Percentiles rank a stretch among this genome's conserved stretches.
phyloP scores from a whole-genome alignment of 805 yeast genomes.

The Wickerhamomyces mucosus region DNA sequence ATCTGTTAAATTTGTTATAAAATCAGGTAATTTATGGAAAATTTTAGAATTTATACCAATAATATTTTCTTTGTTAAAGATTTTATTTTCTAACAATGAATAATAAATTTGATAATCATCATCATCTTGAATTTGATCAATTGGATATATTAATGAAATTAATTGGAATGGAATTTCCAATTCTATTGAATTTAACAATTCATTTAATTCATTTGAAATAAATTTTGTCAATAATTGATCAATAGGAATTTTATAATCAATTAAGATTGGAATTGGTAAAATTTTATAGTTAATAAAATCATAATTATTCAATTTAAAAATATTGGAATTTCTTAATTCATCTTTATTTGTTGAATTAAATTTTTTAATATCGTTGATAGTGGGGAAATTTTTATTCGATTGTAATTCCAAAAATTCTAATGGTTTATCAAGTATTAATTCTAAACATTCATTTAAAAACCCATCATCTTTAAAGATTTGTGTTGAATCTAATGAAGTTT shows the following conservation, averaged over 20 bases:
- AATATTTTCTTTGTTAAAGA: conserved; percentile 38
- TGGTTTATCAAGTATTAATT: conserved; percentile 34
- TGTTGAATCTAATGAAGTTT: conserved; percentile 7
- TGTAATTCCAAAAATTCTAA: conserved; percentile 21
- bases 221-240: conserved; percentile 28
- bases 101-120: conserved; percentile 55
- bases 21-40: conserved; percentile 46
- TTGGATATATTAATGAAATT: conserved; percentile 63
- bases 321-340: conserved; percentile 11
- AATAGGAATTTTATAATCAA: conserved; percentile 22
- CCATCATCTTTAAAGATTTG: conserved; percentile 29
- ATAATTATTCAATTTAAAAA: conserved; percentile 47
- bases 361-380: no score
- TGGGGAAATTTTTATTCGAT: conserved; percentile 17
- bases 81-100: conserved; percentile 53
- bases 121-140: conserved; percentile 38
- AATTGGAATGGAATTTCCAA: conserved; percentile 52
- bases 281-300: conserved; percentile 51
- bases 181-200: conserved; percentile 41
- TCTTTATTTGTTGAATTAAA: conserved; percentile 12
- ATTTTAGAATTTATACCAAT: conserved; percentile 34
- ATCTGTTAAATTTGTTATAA: conserved; percentile 50
- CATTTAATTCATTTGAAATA: conserved; percentile 34
- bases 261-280: conserved; percentile 31
- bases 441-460: conserved; percentile 27